Conservation (phyloP, 2,329 filamentous ascomycete genomes). For the Paraphaeosphaeria minitans region DNA sequence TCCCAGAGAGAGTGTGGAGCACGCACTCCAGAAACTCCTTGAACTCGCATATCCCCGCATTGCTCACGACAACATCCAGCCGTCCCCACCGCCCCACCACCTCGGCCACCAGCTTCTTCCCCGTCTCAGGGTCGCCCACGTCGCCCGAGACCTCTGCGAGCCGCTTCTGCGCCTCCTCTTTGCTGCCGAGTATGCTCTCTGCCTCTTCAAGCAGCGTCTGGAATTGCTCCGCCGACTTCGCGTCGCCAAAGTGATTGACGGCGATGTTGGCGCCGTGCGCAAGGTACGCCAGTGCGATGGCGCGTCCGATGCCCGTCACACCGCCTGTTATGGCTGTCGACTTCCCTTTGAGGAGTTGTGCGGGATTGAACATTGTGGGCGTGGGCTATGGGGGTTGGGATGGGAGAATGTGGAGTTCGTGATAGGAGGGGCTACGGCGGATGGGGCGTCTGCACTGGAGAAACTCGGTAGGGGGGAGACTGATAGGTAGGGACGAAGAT, state of each 20-base stretch:
- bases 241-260: constrained; percentile 75
- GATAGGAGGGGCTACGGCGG: neutral
- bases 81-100: constrained; percentile 66
- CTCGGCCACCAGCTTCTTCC: constrained; percentile 67
- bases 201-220: constrained; percentile 54
- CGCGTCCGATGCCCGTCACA: constrained; percentile 83
- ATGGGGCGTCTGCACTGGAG: neutral
- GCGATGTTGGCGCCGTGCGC: constrained; percentile 78
- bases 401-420: neutral
- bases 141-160: constrained; percentile 76
- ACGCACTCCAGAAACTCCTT: constrained; percentile 77
- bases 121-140: constrained; percentile 75
- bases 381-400: neutral
- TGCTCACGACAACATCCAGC: constrained; percentile 76
- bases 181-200: constrained; percentile 19
- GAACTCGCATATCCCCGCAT: constrained; percentile 88
- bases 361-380: constrained; percentile 15
- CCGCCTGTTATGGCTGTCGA: constrained; percentile 86
- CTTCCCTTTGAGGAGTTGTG: constrained; percentile 69
- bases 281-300: constrained; percentile 80
- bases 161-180: constrained; percentile 42
- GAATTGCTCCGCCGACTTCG: constrained; percentile 55
- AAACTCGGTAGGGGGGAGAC: no score
- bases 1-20: neutral
- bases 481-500: neutral